Percentiles rank a stretch among this genome's conserved stretches.
Evolutionary conservation across 148 eudicot genomes (phyloP).

Genomic region (Fallopia convolvulus): DNA sequence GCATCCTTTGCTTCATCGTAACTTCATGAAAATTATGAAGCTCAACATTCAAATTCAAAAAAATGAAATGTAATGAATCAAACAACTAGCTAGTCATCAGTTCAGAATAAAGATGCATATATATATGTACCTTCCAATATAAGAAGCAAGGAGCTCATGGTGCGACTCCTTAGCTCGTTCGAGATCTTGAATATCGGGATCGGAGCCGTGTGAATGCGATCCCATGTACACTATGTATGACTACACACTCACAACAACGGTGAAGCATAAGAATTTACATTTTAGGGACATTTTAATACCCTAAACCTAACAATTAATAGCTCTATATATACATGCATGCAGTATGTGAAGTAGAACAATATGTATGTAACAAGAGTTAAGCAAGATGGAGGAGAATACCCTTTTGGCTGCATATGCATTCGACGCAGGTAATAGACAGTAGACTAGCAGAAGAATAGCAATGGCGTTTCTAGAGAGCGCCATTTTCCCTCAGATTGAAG

Average conservation of each 20-base stretch:
- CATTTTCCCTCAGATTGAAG: not conserved
- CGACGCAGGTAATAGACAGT: not conserved
- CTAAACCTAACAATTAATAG: too few species aligned
- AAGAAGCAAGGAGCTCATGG: slow-evolving; percentile 43
- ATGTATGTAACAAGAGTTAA: not conserved
- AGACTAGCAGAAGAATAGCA: not conserved
- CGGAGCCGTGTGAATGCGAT: slow-evolving; percentile 37
- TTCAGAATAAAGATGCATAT: not conserved
- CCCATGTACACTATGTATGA: slow-evolving; percentile 66
- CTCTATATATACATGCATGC: not conserved
- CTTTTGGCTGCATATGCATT: not conserved
- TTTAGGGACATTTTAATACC: too few species aligned
- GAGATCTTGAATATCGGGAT: slow-evolving; percentile 22
- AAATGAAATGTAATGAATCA: not conserved
- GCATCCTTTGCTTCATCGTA: slow-evolving; percentile 45
- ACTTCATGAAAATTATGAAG: slow-evolving; percentile 18
- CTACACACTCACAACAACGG: slow-evolving; percentile 16
- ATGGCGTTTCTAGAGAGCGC: not conserved
- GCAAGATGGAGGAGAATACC: not conserved
- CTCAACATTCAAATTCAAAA: not conserved
- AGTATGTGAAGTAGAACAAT: not conserved
- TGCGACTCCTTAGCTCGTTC: slow-evolving; percentile 31
- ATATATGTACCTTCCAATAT: slow-evolving; percentile 42
- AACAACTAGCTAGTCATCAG: not conserved
- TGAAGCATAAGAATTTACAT: not conserved